Evolutionary conservation across 257 asterid genomes (phyloP).

Genomic region (Ophiorrhiza pumila): DNA sequence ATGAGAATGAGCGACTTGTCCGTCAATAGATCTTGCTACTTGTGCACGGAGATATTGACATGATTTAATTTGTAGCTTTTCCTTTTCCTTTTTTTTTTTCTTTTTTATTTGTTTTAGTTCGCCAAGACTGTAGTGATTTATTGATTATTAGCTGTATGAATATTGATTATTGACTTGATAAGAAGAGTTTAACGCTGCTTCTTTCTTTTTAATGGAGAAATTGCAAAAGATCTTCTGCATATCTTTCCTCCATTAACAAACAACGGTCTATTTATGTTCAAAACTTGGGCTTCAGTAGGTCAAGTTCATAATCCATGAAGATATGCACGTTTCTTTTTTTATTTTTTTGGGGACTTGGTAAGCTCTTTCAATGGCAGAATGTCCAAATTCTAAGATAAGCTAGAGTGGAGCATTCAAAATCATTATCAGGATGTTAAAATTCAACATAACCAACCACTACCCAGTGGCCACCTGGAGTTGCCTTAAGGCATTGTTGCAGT

Average conservation of each 20-base stretch:
- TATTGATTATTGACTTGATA: neutral
- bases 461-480: no score
- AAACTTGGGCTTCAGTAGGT: neutral
- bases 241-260: neutral
- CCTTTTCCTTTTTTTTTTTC: neutral
- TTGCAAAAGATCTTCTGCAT: neutral
- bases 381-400: no score
- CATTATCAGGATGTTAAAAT: no score
- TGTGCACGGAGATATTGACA: conserved; percentile 12
- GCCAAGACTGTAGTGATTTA: neutral
- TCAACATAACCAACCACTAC: no score
- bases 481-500: no score
- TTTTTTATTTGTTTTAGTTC: neutral
- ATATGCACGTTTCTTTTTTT: neutral
- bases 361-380: no score
- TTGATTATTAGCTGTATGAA: neutral
- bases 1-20: conserved; percentile 5
- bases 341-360: neutral
- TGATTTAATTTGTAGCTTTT: neutral
- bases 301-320: neutral
- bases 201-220: neutral
- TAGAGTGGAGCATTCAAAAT: no score
- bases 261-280: neutral
- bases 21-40: neutral
- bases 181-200: neutral